Conservation (phyloP, 306 rosid genomes). For the Delonix regia region DNA sequence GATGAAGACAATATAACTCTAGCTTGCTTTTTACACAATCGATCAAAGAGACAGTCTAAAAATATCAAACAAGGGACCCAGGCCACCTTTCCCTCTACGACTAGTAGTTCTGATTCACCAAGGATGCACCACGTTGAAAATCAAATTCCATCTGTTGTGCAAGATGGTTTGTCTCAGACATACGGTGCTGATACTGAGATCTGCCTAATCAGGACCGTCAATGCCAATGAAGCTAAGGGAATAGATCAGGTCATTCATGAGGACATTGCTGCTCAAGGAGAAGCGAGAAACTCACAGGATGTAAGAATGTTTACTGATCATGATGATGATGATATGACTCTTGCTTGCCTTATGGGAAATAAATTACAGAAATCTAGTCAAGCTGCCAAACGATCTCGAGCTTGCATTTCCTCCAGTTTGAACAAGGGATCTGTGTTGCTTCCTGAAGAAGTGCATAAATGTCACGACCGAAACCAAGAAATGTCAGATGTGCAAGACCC, state of each 20-base stretch:
- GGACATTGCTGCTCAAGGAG: constrained; percentile 27
- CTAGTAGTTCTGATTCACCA: constrained; percentile 7
- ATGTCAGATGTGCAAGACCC: background rate
- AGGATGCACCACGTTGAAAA: constrained; percentile 24
- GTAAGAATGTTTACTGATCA: background rate
- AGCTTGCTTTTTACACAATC: constrained; percentile 40
- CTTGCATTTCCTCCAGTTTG: constrained; percentile 13
- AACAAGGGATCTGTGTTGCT: constrained; percentile 21
- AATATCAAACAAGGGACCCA: constrained; percentile 20
- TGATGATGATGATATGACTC: constrained; percentile 33
- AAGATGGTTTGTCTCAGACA: constrained; percentile 16
- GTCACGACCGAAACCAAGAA: background rate
- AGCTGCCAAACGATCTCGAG: constrained; percentile 21
- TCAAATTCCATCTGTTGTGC: constrained; percentile 32
- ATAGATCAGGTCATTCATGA: constrained; percentile 6
- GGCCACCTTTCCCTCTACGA: background rate
- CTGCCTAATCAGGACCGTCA: background rate
- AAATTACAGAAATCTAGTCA: constrained; percentile 42
- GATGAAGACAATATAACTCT: constrained; percentile 46
- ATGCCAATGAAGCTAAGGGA: background rate
- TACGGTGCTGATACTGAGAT: background rate
- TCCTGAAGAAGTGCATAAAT: background rate
- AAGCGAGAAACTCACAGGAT: constrained; percentile 24
- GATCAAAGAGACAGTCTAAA: constrained; percentile 41
- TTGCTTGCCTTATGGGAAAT: constrained; percentile 35